Evolutionary conservation across 768 basidiomycete genomes (phyloP).

Genomic region (Phlebiopsis gigantea): DNA sequence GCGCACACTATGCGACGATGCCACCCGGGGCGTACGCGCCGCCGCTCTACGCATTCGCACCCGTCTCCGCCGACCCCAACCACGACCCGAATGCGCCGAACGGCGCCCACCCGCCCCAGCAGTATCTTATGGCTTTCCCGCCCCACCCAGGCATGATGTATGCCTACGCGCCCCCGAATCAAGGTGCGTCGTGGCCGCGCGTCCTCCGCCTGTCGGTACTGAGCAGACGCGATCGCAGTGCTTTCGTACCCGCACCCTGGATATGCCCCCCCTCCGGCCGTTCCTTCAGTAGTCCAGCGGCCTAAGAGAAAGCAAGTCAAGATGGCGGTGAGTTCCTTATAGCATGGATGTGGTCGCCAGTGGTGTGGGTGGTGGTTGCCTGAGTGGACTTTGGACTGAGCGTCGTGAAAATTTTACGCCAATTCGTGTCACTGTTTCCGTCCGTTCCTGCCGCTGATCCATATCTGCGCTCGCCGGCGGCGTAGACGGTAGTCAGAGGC

Average conservation of each 20-base stretch:
- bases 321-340: slow-evolving; percentile 43
- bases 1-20: slow-evolving; percentile 18
- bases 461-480: slow-evolving; percentile 5
- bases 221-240: neutral
- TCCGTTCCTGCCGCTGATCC: too few relatives aligned
- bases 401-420: too few relatives aligned
- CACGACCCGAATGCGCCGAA: slow-evolving; percentile 29
- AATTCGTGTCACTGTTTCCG: too few relatives aligned
- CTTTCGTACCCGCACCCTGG: neutral
- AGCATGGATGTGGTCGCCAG: neutral
- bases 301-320: slow-evolving; percentile 53
- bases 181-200: slow-evolving; percentile 24
- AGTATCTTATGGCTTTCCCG: slow-evolving; percentile 33
- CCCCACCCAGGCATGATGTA: slow-evolving; percentile 30
- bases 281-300: slow-evolving; percentile 23
- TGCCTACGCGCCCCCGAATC: slow-evolving; percentile 35
- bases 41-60: slow-evolving; percentile 23
- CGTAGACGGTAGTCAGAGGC: too few relatives aligned
- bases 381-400: too few relatives aligned
- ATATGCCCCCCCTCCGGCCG: slow-evolving; percentile 6
- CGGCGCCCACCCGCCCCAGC: slow-evolving; percentile 29
- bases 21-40: slow-evolving; percentile 19
- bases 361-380: neutral
- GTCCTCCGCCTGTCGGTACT: slow-evolving; percentile 1
- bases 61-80: slow-evolving; percentile 22